phyloP scores from a whole-genome alignment of 2,329 filamentous ascomycete genomes.

The Coniosporium uncinatum region DNA sequence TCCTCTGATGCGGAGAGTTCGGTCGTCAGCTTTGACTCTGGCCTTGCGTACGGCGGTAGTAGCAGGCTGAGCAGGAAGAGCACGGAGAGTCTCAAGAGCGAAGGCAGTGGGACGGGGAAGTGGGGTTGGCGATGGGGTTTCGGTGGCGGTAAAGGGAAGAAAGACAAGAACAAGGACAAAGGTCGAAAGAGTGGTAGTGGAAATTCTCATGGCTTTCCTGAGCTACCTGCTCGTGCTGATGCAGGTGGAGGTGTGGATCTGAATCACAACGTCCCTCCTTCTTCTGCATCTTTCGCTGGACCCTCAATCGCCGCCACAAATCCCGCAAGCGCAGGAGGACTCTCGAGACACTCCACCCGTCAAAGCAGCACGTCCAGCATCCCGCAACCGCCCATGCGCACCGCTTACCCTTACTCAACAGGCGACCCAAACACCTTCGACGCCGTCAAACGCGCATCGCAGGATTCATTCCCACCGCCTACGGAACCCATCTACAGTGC shows the following conservation, averaged over 20 bases:
- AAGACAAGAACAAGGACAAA: conserved; percentile 36
- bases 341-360: conserved; percentile 34
- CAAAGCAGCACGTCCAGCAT: conserved; percentile 33
- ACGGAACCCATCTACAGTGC: conserved; percentile 25
- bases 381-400: conserved; percentile 43
- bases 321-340: conserved; percentile 37
- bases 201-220: conserved; percentile 10
- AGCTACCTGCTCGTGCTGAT: conserved; percentile 20
- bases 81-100: conserved; percentile 44
- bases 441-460: conserved; percentile 40
- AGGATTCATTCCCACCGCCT: conserved; percentile 19
- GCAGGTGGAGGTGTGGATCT: too few relatives aligned
- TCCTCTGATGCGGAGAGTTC: conserved; percentile 11
- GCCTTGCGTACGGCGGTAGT: conserved; percentile 54
- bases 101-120: conserved; percentile 46
- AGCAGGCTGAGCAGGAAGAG: conserved; percentile 29
- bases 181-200: conserved; percentile 13
- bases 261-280: too few relatives aligned
- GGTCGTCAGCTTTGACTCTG: conserved; percentile 48
- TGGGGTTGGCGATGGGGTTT: conserved; percentile 56
- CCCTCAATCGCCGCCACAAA: conserved; percentile 35
- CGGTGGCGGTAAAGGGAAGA: conserved; percentile 10
- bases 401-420: conserved; percentile 61
- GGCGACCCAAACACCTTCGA: conserved; percentile 60
- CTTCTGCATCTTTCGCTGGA: too few relatives aligned